Evolutionary conservation across 2,329 filamentous ascomycete species (phyloP).

Genomic region (Penicillium sp.): DNA sequence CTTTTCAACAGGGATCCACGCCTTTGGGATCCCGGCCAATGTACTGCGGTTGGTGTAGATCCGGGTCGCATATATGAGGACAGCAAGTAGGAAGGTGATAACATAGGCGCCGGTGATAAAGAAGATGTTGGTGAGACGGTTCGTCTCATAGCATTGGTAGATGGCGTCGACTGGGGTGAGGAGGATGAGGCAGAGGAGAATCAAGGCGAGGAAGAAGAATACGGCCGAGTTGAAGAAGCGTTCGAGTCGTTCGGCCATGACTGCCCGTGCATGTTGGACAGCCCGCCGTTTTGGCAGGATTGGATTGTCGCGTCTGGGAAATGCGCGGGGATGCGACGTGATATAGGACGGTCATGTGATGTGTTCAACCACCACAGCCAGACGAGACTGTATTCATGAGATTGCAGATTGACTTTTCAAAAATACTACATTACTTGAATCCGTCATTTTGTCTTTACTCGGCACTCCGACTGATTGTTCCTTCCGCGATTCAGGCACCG

Average conservation of each 20-base stretch:
- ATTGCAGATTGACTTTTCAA: not conserved
- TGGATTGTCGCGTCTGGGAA: slow-evolving; percentile 1
- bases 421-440: not conserved
- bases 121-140: slow-evolving; percentile 73
- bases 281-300: slow-evolving; percentile 9
- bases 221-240: slow-evolving; percentile 74
- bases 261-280: slow-evolving; percentile 20
- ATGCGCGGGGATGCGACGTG: not conserved
- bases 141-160: slow-evolving; percentile 64
- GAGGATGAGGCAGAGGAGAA: slow-evolving; percentile 68
- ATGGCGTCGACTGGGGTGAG: slow-evolving; percentile 77
- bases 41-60: slow-evolving; percentile 79
- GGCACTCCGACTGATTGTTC: not conserved
- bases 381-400: not conserved
- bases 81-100: slow-evolving; percentile 62
- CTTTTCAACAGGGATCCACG: slow-evolving; percentile 79
- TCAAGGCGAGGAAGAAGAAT: slow-evolving; percentile 69
- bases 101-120: slow-evolving; percentile 72
- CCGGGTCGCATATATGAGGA: slow-evolving; percentile 74
- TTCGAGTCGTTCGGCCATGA: slow-evolving; percentile 51
- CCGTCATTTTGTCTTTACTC: not conserved
- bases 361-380: not conserved
- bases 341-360: slow-evolving; percentile 2
- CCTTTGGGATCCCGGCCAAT: slow-evolving; percentile 76
- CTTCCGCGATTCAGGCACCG: not conserved